These are phyloP conservation scores for Colletotrichum sp. DNA, from an alignment of 2,329 filamentous ascomycete species.

Conservation along the genomic window DNA sequence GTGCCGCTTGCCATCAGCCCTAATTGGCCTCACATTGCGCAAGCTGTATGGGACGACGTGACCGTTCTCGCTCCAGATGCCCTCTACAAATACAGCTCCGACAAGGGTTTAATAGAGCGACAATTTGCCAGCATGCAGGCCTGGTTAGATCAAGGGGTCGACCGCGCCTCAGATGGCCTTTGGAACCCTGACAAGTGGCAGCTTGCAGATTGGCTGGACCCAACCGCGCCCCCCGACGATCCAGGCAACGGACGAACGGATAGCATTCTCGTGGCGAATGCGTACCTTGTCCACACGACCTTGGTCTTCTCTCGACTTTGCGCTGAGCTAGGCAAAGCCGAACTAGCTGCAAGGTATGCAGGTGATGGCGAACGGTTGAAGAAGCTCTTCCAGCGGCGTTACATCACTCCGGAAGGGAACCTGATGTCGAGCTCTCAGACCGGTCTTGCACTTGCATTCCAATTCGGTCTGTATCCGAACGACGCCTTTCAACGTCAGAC, in stretches of 20 bases:
- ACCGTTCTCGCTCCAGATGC: neutral
- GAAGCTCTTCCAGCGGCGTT: neutral
- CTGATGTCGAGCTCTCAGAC: slow-evolving; percentile 12
- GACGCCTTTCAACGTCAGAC: neutral
- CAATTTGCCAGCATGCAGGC: slow-evolving; percentile 10
- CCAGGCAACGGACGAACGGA: slow-evolving; percentile 9
- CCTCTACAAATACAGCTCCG: slow-evolving; percentile 12
- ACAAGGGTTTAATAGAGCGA: neutral
- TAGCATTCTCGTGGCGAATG: slow-evolving; percentile 3
- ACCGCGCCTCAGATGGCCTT: slow-evolving; percentile 8
- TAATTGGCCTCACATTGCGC: slow-evolving; percentile 15
- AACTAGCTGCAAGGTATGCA: neutral
- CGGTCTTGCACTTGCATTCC: slow-evolving; percentile 5
- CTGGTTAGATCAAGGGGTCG: slow-evolving; percentile 12
- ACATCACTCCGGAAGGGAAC: slow-evolving; percentile 15
- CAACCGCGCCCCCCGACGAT: slow-evolving; percentile 12
- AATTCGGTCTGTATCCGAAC: slow-evolving; percentile 7
- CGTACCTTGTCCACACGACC: slow-evolving; percentile 8
- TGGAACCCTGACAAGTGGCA: slow-evolving; percentile 14
- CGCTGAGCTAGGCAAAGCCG: neutral
- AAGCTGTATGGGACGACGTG: slow-evolving; percentile 17
- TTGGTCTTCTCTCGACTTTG: neutral
- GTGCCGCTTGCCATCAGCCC: slow-evolving; percentile 29
- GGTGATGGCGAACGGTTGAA: neutral
- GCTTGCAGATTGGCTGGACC: slow-evolving; percentile 15